phyloP scores from a whole-genome alignment of 225 moss, liverwort and hornwort genomes.

The Physcomitrium patens region DNA sequence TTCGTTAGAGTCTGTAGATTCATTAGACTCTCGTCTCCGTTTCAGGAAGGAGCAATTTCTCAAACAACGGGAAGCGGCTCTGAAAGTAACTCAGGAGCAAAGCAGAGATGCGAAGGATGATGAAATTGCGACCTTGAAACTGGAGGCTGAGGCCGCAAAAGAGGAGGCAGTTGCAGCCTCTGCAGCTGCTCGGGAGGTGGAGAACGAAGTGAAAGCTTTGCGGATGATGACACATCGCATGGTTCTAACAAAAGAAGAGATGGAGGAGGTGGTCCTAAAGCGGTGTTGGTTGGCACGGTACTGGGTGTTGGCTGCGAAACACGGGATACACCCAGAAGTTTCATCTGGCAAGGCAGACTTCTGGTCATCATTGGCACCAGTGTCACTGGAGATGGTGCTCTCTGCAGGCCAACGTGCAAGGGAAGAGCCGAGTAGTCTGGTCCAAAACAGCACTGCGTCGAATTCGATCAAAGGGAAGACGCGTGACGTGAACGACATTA shows the following conservation, averaged over 20 bases:
- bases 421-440: conserved; percentile 38
- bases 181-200: conserved; percentile 58
- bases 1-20: conserved; percentile 45
- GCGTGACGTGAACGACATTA: conserved; percentile 47
- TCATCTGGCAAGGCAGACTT: conserved; percentile 74
- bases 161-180: conserved; percentile 64
- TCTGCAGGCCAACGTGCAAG: conserved; percentile 82
- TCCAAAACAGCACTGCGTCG: neutral
- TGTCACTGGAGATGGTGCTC: conserved; percentile 76
- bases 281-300: conserved; percentile 90
- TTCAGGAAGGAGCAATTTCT: conserved; percentile 60
- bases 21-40: conserved; percentile 70
- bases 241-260: conserved; percentile 82
- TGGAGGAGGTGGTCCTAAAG: conserved; percentile 86
- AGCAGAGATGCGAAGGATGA: conserved; percentile 77
- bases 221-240: conserved; percentile 83
- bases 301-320: conserved; percentile 75
- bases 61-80: conserved; percentile 71
- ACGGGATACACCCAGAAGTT: conserved; percentile 69
- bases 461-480: conserved; percentile 27
- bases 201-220: conserved; percentile 73
- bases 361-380: conserved; percentile 84
- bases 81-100: conserved; percentile 69
- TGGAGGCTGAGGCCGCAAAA: conserved; percentile 66
- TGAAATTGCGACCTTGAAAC: conserved; percentile 71